Base-by-base conservation (phyloP, 2,329 filamentous ascomycete genomes). In the Fusarium staphyleae region DNA sequence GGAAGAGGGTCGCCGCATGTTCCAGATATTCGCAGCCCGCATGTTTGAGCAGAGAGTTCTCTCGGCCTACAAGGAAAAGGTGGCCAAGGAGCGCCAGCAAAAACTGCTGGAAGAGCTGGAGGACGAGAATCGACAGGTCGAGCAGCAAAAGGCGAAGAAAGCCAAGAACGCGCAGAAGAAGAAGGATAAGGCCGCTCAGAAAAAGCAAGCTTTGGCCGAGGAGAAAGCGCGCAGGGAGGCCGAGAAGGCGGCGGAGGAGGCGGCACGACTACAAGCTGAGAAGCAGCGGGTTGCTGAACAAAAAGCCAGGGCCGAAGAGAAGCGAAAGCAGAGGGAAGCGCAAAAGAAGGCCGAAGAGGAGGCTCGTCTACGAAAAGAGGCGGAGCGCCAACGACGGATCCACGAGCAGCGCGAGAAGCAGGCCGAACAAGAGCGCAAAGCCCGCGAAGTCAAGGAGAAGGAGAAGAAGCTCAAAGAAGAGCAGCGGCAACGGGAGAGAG, bases 1-100 rank as follows among this genome's bases (percentile, higher is more conserved):
- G 95, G 93, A 98, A 73, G 95, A 99, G 79, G 95, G 95, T 56
- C 87, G 95, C 50, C 85, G 93, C 65, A 99, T 99, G 95, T 99
- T 99, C 72, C 95, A 99, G 74, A 98, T 99, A 73, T 99, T 99
- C 74, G 95, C 95, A 56, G 95, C 95, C 52, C 87, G 95, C 60
- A 99, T 99, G 95, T 99, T 99, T 74, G 95, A 99, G 77, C 95
- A 99, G 74, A 85, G 95, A 60, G 95, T 99, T 16, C 81, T 99
- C 53, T 93, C 90, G 34, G 95, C 95, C n/a, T 99, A 99, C 76
- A 90, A 92, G 73, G 93, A 98, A 77, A 97, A 97, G 73, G 93
- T 99, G 3, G 91, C 95, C 14, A 87, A 88, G 66, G 93, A 99
- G 76, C 90, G 95, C 22, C 93, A 97, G 70, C 83, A 90, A 69